Evolutionary conservation across 805 yeast genomes (phyloP).

Genomic region (Candida vartiovaarae): DNA sequence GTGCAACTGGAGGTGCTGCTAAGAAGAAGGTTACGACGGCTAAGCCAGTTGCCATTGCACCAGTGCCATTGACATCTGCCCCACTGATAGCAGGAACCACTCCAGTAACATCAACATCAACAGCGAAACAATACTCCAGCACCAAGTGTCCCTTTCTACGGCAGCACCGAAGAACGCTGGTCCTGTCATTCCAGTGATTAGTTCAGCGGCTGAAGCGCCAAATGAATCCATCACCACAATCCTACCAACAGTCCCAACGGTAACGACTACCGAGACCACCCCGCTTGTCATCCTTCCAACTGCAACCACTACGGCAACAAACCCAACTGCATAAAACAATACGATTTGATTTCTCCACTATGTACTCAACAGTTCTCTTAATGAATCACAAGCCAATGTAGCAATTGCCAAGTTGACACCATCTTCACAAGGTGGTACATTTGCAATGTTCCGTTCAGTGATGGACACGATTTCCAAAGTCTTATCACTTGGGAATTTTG

Average conservation of each 20-base stretch:
- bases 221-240: too few relatives aligned
- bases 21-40: conserved; percentile 8
- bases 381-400: conserved; percentile 7
- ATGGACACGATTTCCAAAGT: conserved; percentile 26
- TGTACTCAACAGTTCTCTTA: background rate
- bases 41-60: conserved; percentile 3
- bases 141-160: too few relatives aligned
- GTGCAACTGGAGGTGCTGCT: conserved; percentile 1
- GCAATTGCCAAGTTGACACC: conserved; percentile 9
- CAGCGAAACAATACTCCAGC: background rate
- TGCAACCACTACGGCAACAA: background rate
- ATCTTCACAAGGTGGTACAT: conserved; percentile 9
- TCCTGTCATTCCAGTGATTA: too few relatives aligned
- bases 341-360: background rate
- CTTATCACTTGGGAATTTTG: conserved; percentile 24
- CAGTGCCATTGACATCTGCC: background rate
- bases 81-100: background rate
- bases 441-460: conserved; percentile 15
- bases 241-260: too few relatives aligned
- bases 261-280: too few relatives aligned
- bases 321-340: background rate
- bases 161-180: too few relatives aligned
- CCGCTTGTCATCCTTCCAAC: background rate
- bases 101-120: background rate
- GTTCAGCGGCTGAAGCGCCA: too few relatives aligned